phyloP scores from a whole-genome alignment of 371 early-diverging fungal species.

The Syncephalis fuscata region DNA sequence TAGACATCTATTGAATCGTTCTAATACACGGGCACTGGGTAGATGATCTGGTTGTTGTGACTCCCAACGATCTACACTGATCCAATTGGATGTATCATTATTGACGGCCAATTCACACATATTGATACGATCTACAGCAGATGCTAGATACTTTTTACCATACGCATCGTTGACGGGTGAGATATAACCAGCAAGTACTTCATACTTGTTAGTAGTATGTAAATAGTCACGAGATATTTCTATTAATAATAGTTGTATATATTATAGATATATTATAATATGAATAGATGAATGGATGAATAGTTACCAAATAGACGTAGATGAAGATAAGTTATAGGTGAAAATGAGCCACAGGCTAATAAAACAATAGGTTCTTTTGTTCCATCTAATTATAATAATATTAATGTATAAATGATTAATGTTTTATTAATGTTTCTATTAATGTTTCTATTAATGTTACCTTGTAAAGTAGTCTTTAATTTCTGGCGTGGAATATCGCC shows the following conservation, averaged over 20 bases:
- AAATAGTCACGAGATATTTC: conserved; percentile 91
- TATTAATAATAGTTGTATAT: no score
- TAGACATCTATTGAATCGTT: conserved; percentile 82
- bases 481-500: no score
- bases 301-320: conserved; percentile 91
- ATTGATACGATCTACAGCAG: conserved; percentile 68
- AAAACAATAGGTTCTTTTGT: conserved; percentile 74
- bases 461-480: no score
- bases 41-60: conserved; percentile 61
- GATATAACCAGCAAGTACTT: conserved; percentile 88
- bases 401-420: no score
- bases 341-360: conserved; percentile 96
- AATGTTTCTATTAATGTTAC: background rate
- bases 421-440: no score
- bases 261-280: no score
- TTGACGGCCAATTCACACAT: conserved; percentile 88
- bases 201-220: conserved; percentile 49
- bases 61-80: conserved; percentile 97
- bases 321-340: conserved; percentile 93
- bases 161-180: conserved; percentile 91
- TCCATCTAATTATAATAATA: conserved; percentile 28
- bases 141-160: conserved; percentile 77
- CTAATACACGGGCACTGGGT: conserved; percentile 79
- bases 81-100: conserved; percentile 55
- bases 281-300: no score